Conservation (phyloP, 345 rosid genomes). For the Camelina neglecta region DNA sequence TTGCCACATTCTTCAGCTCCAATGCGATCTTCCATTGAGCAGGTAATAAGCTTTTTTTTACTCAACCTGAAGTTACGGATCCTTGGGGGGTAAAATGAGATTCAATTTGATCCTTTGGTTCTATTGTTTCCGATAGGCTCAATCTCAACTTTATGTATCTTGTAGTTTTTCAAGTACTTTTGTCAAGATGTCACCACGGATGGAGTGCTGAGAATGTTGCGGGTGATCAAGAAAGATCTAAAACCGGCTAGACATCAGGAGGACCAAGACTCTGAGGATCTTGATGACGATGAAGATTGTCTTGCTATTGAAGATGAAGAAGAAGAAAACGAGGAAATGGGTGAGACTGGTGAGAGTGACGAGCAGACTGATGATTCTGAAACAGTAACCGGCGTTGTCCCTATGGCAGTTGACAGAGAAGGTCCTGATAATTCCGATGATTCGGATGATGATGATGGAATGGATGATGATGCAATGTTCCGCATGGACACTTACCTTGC, state of each 20-base stretch:
- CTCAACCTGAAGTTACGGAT: conserved; percentile 19
- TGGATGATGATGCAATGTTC: conserved; percentile 99
- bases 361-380: conserved; percentile 84
- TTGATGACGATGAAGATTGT: conserved; percentile 69
- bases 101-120: background rate
- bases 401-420: conserved; percentile 53
- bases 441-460: conserved; percentile 84
- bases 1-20: conserved; percentile 92
- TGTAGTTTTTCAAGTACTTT: conserved; percentile 86
- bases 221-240: conserved; percentile 85
- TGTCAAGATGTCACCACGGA: conserved; percentile 75
- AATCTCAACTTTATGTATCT: conserved; percentile 23
- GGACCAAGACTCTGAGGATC: conserved; percentile 60
- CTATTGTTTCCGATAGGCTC: conserved; percentile 2
- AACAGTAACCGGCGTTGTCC: conserved; percentile 52
- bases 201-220: conserved; percentile 82
- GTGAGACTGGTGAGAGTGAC: conserved; percentile 74
- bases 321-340: conserved; percentile 77
- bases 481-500: conserved; percentile 93
- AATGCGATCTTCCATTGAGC: conserved; percentile 84
- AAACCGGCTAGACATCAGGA: conserved; percentile 84
- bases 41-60: conserved; percentile 52
- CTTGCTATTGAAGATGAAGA: conserved; percentile 91
- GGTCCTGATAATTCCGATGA: conserved; percentile 68
- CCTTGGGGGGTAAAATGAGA: background rate